Evolutionary conservation across 106 monocot genomes (phyloP), one percentile per base, ranked within the genome.

Genomic region (Platanthera guangdongensis): DNA sequence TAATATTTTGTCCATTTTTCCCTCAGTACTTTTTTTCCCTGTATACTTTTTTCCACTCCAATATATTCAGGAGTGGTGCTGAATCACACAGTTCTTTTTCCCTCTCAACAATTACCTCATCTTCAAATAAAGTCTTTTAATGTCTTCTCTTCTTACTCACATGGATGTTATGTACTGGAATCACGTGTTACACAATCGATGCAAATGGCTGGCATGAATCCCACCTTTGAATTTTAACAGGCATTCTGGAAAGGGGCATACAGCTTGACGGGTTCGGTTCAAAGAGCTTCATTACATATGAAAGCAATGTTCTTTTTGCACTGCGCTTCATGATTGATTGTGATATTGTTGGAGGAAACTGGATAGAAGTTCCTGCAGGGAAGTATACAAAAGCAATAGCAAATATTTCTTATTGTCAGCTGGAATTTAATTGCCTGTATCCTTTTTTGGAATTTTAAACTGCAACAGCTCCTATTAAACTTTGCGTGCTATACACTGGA

Each of bases 271-370:
- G 99, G 52, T 85, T 99, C 80, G 99, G 99, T 79, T 82, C 85
- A 51, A 99, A 87, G 82, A 90, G 79, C 67, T 94, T 99, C 65
- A 68, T 94, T 55, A 99, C 99, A 76, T 99, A 99, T 81, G 99
- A 99, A 84, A 99, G 99, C 86, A 94, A 99, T 78, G 81, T 94
- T 76, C 99, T 99, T 80, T 99, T 99, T 81, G 94, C 94, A 25
- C 92, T 99, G 16, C 91, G 99, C 53, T 99, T 99, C 77, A 99
- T 99, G 99, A 94, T 99, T 79, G 99, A 99, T 74, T 85, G 94
- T 76, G 75, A 90, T 50, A 94, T 99, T 80, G 94, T 92, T 75
- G 99, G 99, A 49, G 99, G 94, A 68, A 99, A 99, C 72, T 99
- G 99, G 99, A 90, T 99, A 80, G 99, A 99, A 80, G 81, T 88